phyloP scores from a whole-genome alignment of 345 rosid species.

The Lenwebbia sp. region DNA sequence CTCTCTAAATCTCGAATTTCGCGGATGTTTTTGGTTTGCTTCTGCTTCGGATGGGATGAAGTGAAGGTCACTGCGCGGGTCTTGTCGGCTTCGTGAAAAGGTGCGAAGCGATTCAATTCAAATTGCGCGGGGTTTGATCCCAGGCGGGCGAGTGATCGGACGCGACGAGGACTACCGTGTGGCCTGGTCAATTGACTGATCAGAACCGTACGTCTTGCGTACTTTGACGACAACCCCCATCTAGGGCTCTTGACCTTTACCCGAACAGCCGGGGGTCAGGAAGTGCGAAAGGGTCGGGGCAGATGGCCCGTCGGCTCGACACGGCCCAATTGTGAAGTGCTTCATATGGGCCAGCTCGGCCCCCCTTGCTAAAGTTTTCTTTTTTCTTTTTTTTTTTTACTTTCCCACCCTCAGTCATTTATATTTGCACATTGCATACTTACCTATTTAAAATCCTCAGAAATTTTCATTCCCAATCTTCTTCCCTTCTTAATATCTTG shows the following conservation, averaged over 20 bases:
- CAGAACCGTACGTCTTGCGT: not conserved
- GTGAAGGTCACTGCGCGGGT: not conserved
- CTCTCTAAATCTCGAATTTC: not conserved
- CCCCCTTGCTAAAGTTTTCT: not conserved
- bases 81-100: not conserved
- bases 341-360: not conserved
- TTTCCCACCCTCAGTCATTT: too few species aligned
- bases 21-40: not conserved
- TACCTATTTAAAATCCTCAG: not conserved
- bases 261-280: not conserved
- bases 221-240: not conserved
- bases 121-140: not conserved
- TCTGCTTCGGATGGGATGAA: not conserved
- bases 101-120: not conserved
- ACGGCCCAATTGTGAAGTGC: too few species aligned
- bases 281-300: not conserved
- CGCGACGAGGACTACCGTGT: not conserved
- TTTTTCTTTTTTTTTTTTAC: too few species aligned
- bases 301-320: not conserved
- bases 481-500: not conserved
- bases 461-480: not conserved
- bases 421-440: not conserved
- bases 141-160: not conserved
- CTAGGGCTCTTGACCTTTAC: not conserved
- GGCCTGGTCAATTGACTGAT: not conserved